Conservation (phyloP, 2,329 filamentous ascomycete species). For the Chaetomiaceae sp. region DNA sequence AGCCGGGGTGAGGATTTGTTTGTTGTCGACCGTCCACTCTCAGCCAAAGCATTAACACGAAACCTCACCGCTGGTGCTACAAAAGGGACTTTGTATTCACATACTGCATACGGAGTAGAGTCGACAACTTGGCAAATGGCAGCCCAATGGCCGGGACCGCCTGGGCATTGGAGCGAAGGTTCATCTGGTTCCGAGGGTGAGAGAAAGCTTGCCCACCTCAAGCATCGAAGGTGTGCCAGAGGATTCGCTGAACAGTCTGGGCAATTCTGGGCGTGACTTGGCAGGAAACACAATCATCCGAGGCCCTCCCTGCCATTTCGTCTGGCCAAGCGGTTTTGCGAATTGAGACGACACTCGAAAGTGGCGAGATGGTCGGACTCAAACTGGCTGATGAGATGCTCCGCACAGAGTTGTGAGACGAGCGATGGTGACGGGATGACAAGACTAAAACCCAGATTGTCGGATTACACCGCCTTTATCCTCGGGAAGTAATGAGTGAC, state of each 20-base stretch:
- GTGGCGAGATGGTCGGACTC: too few species aligned
- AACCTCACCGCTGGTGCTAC: conserved; percentile 14
- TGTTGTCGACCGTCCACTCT: background rate
- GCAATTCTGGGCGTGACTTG: conserved; percentile 5
- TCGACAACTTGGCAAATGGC: conserved; percentile 5
- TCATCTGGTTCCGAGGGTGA: background rate
- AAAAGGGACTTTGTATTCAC: too few species aligned
- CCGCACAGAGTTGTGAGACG: background rate
- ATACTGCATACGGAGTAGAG: too few species aligned
- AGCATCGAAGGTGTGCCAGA: background rate
- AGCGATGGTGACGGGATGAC: background rate
- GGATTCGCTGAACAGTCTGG: background rate
- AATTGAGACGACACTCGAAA: too few species aligned
- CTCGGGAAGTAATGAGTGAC: background rate
- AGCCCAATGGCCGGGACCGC: background rate
- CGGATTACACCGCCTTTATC: background rate
- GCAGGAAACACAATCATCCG: too few species aligned
- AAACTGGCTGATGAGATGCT: too few species aligned
- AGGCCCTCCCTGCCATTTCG: too few species aligned
- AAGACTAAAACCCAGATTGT: background rate
- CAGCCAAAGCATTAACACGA: background rate
- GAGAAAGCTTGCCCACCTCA: conserved; percentile 1
- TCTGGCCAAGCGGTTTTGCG: too few species aligned
- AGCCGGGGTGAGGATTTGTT: background rate
- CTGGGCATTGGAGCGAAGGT: background rate